Base-by-base conservation (phyloP, 768 basidiomycete species). In the Agrocybe chaxingu region DNA sequence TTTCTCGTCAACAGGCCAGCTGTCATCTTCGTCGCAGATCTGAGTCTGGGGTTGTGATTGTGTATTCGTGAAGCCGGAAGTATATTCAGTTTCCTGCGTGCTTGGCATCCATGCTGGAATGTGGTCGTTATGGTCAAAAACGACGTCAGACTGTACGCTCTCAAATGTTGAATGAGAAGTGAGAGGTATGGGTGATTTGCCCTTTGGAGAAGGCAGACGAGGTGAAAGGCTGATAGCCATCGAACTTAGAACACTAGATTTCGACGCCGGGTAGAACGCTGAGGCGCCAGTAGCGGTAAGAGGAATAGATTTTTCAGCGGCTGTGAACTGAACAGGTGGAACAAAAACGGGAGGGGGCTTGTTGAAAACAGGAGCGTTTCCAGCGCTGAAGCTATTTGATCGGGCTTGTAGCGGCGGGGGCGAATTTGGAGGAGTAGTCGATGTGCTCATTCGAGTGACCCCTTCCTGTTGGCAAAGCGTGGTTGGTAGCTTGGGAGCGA, bases 1-100 rank as follows among this genome's bases (percentile, higher is more conserved):
- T 56, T 82, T 85, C 55, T 85, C 85, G 36, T 86, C 81, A 24
- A 87, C 67, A 8, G 84, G 85, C 87, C 87, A 90, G 61, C 87
- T 89, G 58, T 89, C 87, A 45, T 84, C 83, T 41, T 83, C 81
- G 47, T 82, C 77, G 42, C 74, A 62, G 1, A 68, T 56, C 50
- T 63, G 66, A 50, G 60, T 54, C 44, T 53, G 62, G 2, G 62
- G 63, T 43, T 66, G 66, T 3, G 68, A 62, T 57, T 78, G 75
- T 5, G 68, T 71, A 11, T 64, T 66, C 24, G 24, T 24, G 37
- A 65, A 63, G 32, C 54, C 58, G 12, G 67, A 65, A 3, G 75
- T 76, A 48, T 74, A 75, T 35, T 78, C 77, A 0, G 79, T 81
- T 18, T 85, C 84, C 62, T 89, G 86, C 2, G 79, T 80, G 3